A percentile compares a stretch with the other conserved stretches of the same genome.
phyloP scores from a whole-genome alignment of 495 filamentous ascomycete genomes.

The Penicillium cosmopolitanum region DNA sequence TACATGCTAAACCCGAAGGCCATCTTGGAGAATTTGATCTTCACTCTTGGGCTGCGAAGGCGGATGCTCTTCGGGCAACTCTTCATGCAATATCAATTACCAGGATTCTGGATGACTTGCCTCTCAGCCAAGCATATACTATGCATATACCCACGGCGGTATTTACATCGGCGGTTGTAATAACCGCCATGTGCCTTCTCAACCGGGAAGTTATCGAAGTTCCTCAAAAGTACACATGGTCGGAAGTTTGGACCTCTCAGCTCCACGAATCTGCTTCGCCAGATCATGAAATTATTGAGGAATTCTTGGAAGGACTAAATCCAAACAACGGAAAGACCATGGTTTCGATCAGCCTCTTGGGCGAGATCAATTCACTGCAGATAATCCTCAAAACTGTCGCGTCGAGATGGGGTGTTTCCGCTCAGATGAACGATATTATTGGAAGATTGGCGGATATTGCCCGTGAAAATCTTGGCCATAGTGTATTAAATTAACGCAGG shows the following conservation, averaged over 20 bases:
- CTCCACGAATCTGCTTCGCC: background rate
- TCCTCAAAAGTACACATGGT: constrained; percentile 5
- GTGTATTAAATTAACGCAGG: background rate
- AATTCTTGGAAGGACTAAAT: background rate
- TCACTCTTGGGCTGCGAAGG: constrained; percentile 1
- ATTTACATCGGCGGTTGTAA: constrained; percentile 20
- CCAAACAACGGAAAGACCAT: background rate
- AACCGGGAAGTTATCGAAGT: constrained; percentile 8
- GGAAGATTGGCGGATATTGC: constrained; percentile 4
- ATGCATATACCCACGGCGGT: constrained; percentile 22
- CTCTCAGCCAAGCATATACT: constrained; percentile 14
- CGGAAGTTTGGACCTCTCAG: constrained; percentile 7
- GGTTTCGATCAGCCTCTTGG: constrained; percentile 8
- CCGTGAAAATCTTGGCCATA: background rate
- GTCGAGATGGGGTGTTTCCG: constrained; percentile 17
- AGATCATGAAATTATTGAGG: background rate
- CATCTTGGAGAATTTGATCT: constrained; percentile 4
- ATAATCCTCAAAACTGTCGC: constrained; percentile 15
- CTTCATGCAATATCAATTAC: constrained; percentile 17
- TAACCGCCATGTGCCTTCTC: constrained; percentile 14
- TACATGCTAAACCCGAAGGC: constrained; percentile 12
- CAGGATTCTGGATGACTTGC: constrained; percentile 18
- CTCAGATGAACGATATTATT: constrained; percentile 17
- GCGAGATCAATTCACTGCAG: constrained; percentile 18
- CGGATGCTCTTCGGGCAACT: constrained; percentile 11